A percentile compares a stretch with the other conserved stretches of the same genome.
Evolutionary conservation across 495 filamentous ascomycete species (phyloP).

Genomic region (Daldinia loculata): DNA sequence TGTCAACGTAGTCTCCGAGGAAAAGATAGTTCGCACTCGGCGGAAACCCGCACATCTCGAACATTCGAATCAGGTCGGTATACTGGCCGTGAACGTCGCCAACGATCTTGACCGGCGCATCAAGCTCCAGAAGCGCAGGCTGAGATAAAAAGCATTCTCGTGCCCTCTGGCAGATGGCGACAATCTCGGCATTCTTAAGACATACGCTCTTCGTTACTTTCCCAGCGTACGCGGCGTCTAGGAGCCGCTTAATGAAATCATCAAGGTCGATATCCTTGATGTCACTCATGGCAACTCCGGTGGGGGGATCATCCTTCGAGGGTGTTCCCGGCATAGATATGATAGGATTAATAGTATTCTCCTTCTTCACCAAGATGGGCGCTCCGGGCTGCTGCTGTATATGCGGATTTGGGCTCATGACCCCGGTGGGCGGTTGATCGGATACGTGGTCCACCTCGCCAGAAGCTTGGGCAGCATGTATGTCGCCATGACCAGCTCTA

Average conservation of each 20-base stretch:
- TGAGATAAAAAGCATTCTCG: conserved; percentile 91
- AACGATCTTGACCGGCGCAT: conserved; percentile 98
- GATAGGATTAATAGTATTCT: conserved; percentile 63
- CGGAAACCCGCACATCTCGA: conserved; percentile 99
- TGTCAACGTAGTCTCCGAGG: conserved; percentile 96
- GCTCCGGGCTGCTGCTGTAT: conserved; percentile 68
- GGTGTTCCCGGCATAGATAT: conserved; percentile 50
- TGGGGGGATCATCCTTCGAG: conserved; percentile 50
- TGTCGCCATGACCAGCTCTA: conserved; percentile 72
- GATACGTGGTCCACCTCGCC: conserved; percentile 96
- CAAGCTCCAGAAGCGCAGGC: conserved; percentile 88
- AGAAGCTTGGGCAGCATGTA: conserved; percentile 79
- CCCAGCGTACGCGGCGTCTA: conserved; percentile 93
- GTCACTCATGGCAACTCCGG: conserved; percentile 70
- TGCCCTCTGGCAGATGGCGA: conserved; percentile 85
- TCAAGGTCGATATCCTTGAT: conserved; percentile 93
- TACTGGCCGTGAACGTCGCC: conserved; percentile 99
- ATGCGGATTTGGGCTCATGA: conserved; percentile 55
- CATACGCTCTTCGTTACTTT: conserved; percentile 98
- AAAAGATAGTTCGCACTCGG: conserved; percentile 95
- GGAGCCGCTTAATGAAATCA: conserved; percentile 93
- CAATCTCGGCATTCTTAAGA: conserved; percentile 96
- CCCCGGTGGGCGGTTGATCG: conserved; percentile 84
- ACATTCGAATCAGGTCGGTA: conserved; percentile 95
- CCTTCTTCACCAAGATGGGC: conserved; percentile 85